Base-by-base conservation (phyloP, 805 yeast species). In the Saturnispora kantuleensis region DNA sequence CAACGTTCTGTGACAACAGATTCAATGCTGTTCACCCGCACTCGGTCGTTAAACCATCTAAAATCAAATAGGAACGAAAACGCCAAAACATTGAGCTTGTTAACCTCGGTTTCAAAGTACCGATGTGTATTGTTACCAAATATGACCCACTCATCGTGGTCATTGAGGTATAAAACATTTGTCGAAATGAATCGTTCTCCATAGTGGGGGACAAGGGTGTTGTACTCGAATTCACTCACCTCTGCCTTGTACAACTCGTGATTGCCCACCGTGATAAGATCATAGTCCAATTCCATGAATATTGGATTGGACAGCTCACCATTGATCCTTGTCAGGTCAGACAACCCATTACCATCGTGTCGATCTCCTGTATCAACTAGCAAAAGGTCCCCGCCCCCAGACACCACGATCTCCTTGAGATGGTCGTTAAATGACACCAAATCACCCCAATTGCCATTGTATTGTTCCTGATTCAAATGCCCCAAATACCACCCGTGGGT, bases 401-500 rank as follows among this genome's bases (percentile, higher is more conserved):
- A 47, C 6, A 35, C 36, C 10, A 52, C 43, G 15, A 56, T 53
- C 0, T 56, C 50, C 31, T 68, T 66, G 53, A 89, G 59, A 45
- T 74, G 76, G 4, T 61, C 50, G 0, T 77, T 66, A 57, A 90
- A 89, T 0, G 89, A 78, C 3, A 84, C 57, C 48, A 83, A 85
- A 56, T 90, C 95, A 9, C 97, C 97, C 96, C 96, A 90, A 59
- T 89, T 85, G 4, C 85, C 93, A 33, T 81, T 73, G 60, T 80
- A 90, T 47, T 76, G 77, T 28, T 73, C 69, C 60, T 89, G 97
- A 52, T 80, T 79, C 34, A 77, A 54, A 65, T 90, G 98, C 0
- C 97, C 97, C 5, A 90, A 79, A 50, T 83, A 76, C 98, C 98
- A 93, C 1, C 93, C 97, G 61, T 93, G 98, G 2, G 97, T 90